Percentiles rank a stretch among this genome's conserved stretches.
Conservation (phyloP, 768 basidiomycete species). For the Astraeus odoratus region DNA sequence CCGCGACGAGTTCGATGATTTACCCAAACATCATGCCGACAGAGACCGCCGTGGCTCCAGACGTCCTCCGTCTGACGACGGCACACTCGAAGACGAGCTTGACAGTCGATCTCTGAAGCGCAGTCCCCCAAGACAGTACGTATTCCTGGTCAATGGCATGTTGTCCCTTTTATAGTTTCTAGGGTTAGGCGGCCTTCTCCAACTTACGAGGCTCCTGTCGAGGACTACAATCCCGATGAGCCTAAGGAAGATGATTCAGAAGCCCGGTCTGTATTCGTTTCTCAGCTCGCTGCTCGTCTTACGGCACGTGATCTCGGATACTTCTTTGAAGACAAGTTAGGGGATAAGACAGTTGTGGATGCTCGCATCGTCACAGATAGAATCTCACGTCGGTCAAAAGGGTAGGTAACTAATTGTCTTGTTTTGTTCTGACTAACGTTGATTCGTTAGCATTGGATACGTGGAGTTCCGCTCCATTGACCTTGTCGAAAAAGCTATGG, state of each 20-base stretch:
- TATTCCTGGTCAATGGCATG: slow-evolving; percentile 1
- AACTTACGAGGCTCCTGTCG: slow-evolving; percentile 58
- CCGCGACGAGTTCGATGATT: slow-evolving; percentile 59
- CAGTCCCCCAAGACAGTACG: slow-evolving; percentile 41
- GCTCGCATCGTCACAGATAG: slow-evolving; percentile 95
- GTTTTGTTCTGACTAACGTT: slow-evolving; percentile 3
- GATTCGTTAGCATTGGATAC: slow-evolving; percentile 76
- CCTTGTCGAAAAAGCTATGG: slow-evolving; percentile 84
- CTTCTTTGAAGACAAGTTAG: slow-evolving; percentile 97
- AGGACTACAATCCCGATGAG: slow-evolving; percentile 77
- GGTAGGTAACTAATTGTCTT: slow-evolving; percentile 43
- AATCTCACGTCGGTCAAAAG: slow-evolving; percentile 94
- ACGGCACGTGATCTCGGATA: slow-evolving; percentile 96
- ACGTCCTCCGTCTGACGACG: slow-evolving; percentile 36
- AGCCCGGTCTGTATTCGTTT: slow-evolving; percentile 97
- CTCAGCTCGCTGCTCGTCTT: slow-evolving; percentile 93
- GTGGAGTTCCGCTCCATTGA: slow-evolving; percentile 93
- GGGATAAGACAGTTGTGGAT: slow-evolving; percentile 90
- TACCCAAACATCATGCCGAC: slow-evolving; percentile 37
- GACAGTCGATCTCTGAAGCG: slow-evolving; percentile 29
- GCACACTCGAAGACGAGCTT: slow-evolving; percentile 27
- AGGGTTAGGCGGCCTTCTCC: slow-evolving; percentile 59
- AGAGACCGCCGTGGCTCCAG: slow-evolving; percentile 36
- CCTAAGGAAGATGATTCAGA: slow-evolving; percentile 95
- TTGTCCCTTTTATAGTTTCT: slow-evolving; percentile 5